Base-by-base conservation (phyloP, 345 rosid genomes). In the Eucalyptus albens region DNA sequence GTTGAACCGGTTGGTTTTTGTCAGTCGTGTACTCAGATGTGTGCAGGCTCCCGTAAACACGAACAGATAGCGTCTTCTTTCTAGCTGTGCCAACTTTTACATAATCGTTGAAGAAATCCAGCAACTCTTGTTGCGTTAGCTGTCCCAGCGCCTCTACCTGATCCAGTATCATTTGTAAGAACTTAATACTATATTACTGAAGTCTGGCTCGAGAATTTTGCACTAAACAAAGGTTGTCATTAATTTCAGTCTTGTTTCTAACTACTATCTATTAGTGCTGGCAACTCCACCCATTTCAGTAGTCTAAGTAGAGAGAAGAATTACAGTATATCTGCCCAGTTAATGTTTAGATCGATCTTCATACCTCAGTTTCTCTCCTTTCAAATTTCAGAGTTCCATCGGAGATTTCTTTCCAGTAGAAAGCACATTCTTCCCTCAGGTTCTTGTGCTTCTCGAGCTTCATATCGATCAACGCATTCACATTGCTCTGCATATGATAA, bases 391-490 rank as follows among this genome's bases (percentile, higher is more conserved):
- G 93, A 50, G 96, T 95, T 37, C 98, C 98, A 77, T 90, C 91
- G 44, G 87, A 89, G 81, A 96, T 94, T 92, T 96, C 99, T 42
- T 62, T 89, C 97, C 97, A 97, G 95, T 92, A 95, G 90, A 95
- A 97, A 85, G 90, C 50, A 86, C 96, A 95, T 93, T 97, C 99
- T 92, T 97, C 99, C 90, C 93, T 89, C 89, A 96, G 90, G 90
- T 97, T 97, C 93, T 96, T 97, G 97, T 96, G 96, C 90, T 96
- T 97, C 92, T 96, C 99, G 27, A 97, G 98, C 92, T 96, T 97
- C 98, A 93, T 93, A 88, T 97, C 96, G 77, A 97, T 95, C 94
- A 97, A 92, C 80, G 96, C 96, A 92, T 94, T 93, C 88, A 94
- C 98, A 88, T 97, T 94, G 92, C 93, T 94, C 99, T 97, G 92